Conservation (phyloP, 108 stramenopile genomes). For the Nitzschia inconspicua region DNA sequence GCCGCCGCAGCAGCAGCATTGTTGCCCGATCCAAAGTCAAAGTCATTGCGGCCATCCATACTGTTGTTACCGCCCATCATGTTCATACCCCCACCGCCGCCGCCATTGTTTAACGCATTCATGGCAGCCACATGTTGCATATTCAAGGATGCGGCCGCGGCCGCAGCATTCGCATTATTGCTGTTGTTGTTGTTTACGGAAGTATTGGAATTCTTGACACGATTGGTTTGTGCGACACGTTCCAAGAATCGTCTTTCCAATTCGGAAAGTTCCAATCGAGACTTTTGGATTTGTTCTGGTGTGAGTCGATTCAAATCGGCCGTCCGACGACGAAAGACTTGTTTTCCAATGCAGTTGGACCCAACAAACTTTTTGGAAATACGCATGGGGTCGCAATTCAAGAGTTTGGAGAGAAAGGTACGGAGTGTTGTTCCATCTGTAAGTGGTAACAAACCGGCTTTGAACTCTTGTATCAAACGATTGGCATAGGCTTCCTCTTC, state of each 20-base stretch:
- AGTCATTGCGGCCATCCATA: neutral
- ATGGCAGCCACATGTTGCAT: too few relatives aligned
- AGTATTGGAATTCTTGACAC: slow-evolving; percentile 59
- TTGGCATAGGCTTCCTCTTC: slow-evolving; percentile 95
- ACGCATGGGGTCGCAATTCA: slow-evolving; percentile 98
- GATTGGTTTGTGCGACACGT: slow-evolving; percentile 90
- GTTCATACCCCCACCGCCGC: too few relatives aligned
- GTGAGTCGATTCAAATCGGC: slow-evolving; percentile 85
- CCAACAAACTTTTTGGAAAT: slow-evolving; percentile 99
- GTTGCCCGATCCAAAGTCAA: neutral
- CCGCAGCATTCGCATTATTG: too few relatives aligned
- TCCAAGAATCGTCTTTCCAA: slow-evolving; percentile 91
- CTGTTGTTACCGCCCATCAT: too few relatives aligned
- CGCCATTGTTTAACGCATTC: too few relatives aligned
- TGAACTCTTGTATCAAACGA: slow-evolving; percentile 92
- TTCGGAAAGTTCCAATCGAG: slow-evolving; percentile 77
- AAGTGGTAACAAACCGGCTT: slow-evolving; percentile 87
- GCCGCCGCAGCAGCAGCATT: neutral
- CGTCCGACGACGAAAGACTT: slow-evolving; percentile 88
- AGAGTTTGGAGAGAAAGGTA: slow-evolving; percentile 87
- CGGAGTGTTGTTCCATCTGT: slow-evolving; percentile 96
- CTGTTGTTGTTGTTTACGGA: slow-evolving; percentile 3
- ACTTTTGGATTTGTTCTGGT: slow-evolving; percentile 80
- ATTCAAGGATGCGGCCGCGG: too few relatives aligned
- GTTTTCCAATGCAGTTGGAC: slow-evolving; percentile 93